Percentiles rank a stretch among this genome's conserved stretches.
phyloP scores from a whole-genome alignment of 805 yeast genomes.

The Candida corydali region DNA sequence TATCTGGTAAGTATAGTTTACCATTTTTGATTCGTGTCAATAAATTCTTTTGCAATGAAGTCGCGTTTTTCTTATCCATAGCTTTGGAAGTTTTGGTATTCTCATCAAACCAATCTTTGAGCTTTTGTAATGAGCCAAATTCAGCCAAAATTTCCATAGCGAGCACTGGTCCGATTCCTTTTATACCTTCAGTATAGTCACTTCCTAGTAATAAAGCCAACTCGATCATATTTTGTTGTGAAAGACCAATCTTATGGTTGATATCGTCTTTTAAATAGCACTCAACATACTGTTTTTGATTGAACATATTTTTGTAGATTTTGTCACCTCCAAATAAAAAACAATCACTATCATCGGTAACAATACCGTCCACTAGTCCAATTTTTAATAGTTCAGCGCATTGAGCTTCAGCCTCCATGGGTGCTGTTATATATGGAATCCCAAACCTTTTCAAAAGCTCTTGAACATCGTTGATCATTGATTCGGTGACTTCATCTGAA shows the following conservation, averaged over 20 bases:
- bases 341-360: constrained; percentile 97
- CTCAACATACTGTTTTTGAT: constrained; percentile 88
- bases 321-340: constrained; percentile 85
- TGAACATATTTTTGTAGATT: constrained; percentile 90
- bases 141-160: constrained; percentile 90
- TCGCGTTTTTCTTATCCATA: constrained; percentile 36
- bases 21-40: constrained; percentile 50
- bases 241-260: constrained; percentile 59
- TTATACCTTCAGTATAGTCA: constrained; percentile 90
- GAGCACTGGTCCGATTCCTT: constrained; percentile 90
- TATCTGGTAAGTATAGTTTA: constrained; percentile 51
- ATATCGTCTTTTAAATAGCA: constrained; percentile 63
- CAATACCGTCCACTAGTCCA: constrained; percentile 85
- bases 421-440: constrained; percentile 91
- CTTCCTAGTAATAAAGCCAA: constrained; percentile 85
- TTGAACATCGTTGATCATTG: constrained; percentile 88
- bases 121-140: constrained; percentile 46
- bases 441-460: constrained; percentile 85
- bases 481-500: constrained; percentile 83
- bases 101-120: constrained; percentile 57
- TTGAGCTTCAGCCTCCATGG: constrained; percentile 99
- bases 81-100: constrained; percentile 33
- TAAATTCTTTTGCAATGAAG: constrained; percentile 53
- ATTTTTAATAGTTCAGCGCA: constrained; percentile 77
- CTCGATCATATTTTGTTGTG: constrained; percentile 62